Evolutionary conservation across 208 protist species (phyloP).

Genomic region (Strigomonas galati): DNA sequence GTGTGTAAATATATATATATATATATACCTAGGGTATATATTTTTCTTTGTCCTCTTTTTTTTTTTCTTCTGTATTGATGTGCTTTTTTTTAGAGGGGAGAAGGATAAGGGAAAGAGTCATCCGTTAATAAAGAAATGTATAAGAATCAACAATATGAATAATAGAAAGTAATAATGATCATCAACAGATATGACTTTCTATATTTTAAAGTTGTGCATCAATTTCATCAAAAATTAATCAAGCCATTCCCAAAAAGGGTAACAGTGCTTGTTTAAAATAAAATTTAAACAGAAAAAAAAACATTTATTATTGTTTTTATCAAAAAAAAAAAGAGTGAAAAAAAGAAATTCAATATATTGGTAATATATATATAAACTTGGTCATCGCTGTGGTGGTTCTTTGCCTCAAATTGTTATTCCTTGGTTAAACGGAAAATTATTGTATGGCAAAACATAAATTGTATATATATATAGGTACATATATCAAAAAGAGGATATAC

Average conservation of each 20-base stretch:
- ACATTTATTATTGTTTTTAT: too few relatives aligned
- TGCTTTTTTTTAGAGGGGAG: too few relatives aligned
- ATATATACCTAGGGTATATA: not conserved
- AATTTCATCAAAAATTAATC: not conserved
- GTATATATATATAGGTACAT: too few relatives aligned
- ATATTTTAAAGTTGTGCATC: not conserved
- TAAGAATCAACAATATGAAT: slow-evolving; percentile 1
- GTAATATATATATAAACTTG: not conserved
- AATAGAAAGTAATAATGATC: not conserved
- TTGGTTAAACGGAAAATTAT: not conserved
- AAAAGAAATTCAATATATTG: not conserved
- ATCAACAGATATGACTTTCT: slow-evolving; percentile 1
- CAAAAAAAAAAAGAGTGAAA: slow-evolving; percentile 7
- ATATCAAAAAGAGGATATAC: too few relatives aligned
- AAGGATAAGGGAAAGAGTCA: too few relatives aligned
- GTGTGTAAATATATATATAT: not conserved
- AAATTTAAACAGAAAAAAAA: slow-evolving; percentile 3
- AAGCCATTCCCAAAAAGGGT: not conserved
- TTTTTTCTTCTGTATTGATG: slow-evolving; percentile 3
- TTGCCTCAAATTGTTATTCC: too few relatives aligned
- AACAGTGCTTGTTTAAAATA: not conserved
- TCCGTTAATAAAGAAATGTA: not conserved
- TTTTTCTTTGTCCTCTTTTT: slow-evolving; percentile 11
- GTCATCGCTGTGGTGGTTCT: not conserved
- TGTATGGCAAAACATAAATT: too few relatives aligned